Percentiles rank a stretch among this genome's conserved stretches.
Evolutionary conservation across 257 asterid species (phyloP).

Genomic region (Capsicum rhomboideum): DNA sequence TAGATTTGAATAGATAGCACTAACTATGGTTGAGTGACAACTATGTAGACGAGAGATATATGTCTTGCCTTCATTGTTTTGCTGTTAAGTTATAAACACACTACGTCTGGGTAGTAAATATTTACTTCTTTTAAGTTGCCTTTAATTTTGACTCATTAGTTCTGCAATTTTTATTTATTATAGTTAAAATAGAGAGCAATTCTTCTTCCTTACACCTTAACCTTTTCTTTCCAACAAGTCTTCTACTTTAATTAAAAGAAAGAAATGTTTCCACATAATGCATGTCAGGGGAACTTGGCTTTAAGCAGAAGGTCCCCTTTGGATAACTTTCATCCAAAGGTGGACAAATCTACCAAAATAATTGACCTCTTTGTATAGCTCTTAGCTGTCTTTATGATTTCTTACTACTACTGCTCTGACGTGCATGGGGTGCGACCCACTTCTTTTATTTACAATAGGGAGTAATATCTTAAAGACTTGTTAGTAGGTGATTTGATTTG

Average conservation of each 20-base stretch:
- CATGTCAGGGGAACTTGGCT: neutral
- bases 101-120: neutral
- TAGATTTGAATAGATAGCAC: neutral
- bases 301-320: neutral
- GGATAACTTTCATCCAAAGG: neutral
- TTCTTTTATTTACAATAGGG: neutral
- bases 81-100: neutral
- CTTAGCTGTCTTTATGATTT: neutral
- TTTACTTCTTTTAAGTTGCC: neutral
- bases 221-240: neutral
- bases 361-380: neutral
- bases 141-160: neutral
- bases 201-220: neutral
- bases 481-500: neutral
- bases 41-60: neutral
- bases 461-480: neutral
- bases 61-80: neutral
- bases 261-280: neutral
- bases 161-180: neutral
- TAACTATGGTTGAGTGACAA: neutral
- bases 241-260: neutral
- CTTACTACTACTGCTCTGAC: neutral
- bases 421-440: constrained; percentile 9
- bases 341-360: neutral
- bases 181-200: neutral